These are phyloP conservation scores for Ascochyta fabae DNA, from an alignment of 2,329 filamentous ascomycete species.

Conservation along the genomic window DNA sequence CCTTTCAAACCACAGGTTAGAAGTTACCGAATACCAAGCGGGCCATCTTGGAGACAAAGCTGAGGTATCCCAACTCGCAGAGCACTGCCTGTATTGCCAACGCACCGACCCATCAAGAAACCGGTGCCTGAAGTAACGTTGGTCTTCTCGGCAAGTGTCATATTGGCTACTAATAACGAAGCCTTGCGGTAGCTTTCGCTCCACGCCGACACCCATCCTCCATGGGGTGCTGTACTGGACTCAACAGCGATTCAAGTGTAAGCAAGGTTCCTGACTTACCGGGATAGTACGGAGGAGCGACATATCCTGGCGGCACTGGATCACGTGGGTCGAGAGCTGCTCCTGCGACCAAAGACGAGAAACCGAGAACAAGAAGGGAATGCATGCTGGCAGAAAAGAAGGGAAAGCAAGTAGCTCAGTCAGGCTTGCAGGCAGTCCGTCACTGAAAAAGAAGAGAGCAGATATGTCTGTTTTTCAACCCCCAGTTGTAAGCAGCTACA, in stretches of 20 bases:
- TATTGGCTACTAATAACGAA: slow-evolving; percentile 69
- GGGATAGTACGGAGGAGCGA: slow-evolving; percentile 70
- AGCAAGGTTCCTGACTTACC: slow-evolving; percentile 14
- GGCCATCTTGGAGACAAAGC: slow-evolving; percentile 68
- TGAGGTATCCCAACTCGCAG: slow-evolving; percentile 73
- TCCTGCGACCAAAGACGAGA: slow-evolving; percentile 29
- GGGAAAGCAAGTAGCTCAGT: too few species aligned
- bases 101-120: slow-evolving; percentile 73
- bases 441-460: not conserved
- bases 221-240: slow-evolving; percentile 61
- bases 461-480: not conserved
- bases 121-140: slow-evolving; percentile 77
- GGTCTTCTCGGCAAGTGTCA: slow-evolving; percentile 82
- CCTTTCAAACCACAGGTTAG: not conserved
- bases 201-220: slow-evolving; percentile 75
- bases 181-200: slow-evolving; percentile 73
- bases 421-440: not conserved
- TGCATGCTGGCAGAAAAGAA: slow-evolving; percentile 25
- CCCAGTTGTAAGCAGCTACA: not conserved
- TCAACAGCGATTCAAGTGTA: not conserved
- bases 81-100: slow-evolving; percentile 78
- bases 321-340: slow-evolving; percentile 41
- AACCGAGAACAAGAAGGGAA: slow-evolving; percentile 28
- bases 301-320: slow-evolving; percentile 44
- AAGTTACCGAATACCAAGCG: slow-evolving; percentile 66